Conservation (phyloP, 2,329 filamentous ascomycete species). For the Sclerotinia sclerotiorum region DNA sequence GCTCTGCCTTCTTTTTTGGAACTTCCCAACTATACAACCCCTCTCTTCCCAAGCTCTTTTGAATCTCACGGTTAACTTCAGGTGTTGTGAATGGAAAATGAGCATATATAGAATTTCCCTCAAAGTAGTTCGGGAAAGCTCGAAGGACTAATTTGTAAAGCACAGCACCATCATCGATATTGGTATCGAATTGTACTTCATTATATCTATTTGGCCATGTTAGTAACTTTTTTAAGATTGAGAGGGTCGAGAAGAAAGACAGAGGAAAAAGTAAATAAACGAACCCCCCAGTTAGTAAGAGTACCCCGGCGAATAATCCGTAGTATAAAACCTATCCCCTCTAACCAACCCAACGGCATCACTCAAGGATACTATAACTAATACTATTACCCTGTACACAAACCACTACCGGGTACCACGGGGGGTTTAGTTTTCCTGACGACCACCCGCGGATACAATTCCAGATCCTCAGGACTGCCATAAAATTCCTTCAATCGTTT, state of each 20-base stretch:
- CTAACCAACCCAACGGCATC: constrained; percentile 61
- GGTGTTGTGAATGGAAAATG: constrained; percentile 63
- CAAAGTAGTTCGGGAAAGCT: constrained; percentile 77
- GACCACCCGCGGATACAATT: constrained; percentile 68
- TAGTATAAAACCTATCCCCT: constrained; percentile 57
- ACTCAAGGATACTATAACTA: constrained; percentile 55
- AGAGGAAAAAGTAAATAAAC: constrained; percentile 5
- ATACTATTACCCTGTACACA: constrained; percentile 55
- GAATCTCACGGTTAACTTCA: constrained; percentile 66
- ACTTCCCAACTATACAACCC: constrained; percentile 34
- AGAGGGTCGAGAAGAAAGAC: neutral
- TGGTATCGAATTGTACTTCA: constrained; percentile 32
- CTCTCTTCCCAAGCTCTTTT: constrained; percentile 55
- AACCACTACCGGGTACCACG: constrained; percentile 52
- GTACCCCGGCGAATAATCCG: constrained; percentile 57
- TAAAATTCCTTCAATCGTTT: constrained; percentile 67
- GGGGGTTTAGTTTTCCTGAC: constrained; percentile 57
- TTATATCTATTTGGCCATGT: constrained; percentile 12
- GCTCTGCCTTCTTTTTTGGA: constrained; percentile 28
- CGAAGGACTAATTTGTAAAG: constrained; percentile 80
- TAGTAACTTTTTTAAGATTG: neutral
- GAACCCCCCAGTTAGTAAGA: constrained; percentile 81
- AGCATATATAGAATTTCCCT: constrained; percentile 72
- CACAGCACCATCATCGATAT: constrained; percentile 73
- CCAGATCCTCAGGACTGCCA: constrained; percentile 56